These are phyloP conservation scores for Myxozyma lipomycoides DNA, from an alignment of 805 yeast species.

Conservation along the genomic window DNA sequence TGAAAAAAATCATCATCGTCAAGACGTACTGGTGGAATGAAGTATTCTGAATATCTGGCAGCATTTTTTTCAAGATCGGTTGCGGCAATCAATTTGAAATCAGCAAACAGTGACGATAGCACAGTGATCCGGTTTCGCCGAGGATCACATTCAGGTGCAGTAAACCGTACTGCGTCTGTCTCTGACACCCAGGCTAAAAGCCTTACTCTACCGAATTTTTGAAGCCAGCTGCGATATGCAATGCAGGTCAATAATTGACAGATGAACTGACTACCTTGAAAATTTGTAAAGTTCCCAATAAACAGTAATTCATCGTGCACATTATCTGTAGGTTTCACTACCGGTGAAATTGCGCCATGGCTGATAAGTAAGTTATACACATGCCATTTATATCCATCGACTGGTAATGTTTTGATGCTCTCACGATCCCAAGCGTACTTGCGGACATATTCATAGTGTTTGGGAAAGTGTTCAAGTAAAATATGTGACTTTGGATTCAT, in stretches of 20 bases:
- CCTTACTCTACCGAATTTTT: slow-evolving; percentile 66
- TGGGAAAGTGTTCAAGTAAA: background rate
- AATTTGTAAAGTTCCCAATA: slow-evolving; percentile 55
- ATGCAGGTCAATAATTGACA: slow-evolving; percentile 73
- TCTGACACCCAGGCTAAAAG: slow-evolving; percentile 68
- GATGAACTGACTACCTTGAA: slow-evolving; percentile 61
- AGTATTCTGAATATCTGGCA: background rate
- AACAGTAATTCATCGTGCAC: slow-evolving; percentile 55
- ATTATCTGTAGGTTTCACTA: slow-evolving; percentile 37
- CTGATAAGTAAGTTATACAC: slow-evolving; percentile 49
- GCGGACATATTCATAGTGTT: background rate
- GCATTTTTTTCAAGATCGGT: slow-evolving; percentile 33
- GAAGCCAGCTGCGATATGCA: slow-evolving; percentile 69
- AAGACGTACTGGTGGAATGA: slow-evolving; percentile 4
- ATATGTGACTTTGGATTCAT: background rate
- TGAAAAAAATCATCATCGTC: background rate
- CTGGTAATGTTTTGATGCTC: slow-evolving; percentile 32
- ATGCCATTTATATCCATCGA: slow-evolving; percentile 67
- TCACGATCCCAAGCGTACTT: background rate
- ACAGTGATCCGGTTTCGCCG: slow-evolving; percentile 61
- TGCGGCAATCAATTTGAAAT: slow-evolving; percentile 53
- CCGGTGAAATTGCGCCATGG: slow-evolving; percentile 45
- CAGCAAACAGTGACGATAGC: slow-evolving; percentile 61
- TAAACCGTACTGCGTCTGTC: slow-evolving; percentile 52
- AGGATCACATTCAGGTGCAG: slow-evolving; percentile 51